Conservation (phyloP, 306 rosid species). For the Corylus americana region DNA sequence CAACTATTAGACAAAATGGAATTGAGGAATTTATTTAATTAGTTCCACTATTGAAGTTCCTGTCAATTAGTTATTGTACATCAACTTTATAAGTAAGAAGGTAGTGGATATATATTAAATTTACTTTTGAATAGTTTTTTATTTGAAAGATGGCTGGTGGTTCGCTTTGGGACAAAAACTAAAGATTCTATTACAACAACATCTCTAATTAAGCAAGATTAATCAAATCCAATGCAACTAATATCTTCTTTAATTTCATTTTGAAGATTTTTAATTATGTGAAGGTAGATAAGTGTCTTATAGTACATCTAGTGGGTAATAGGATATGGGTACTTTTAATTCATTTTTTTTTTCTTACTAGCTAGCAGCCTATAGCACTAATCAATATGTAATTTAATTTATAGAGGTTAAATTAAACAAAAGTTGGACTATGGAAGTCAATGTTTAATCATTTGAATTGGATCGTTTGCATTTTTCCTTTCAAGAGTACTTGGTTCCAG, state of each 20-base stretch:
- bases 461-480: slow-evolving; percentile 24
- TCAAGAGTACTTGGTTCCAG: slow-evolving; percentile 50
- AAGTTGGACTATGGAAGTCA: not conserved
- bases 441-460: not conserved
- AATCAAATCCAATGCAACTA: slow-evolving; percentile 25
- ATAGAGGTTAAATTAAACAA: not conserved
- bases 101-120: not conserved
- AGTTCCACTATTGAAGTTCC: not conserved
- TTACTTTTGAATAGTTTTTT: no score
- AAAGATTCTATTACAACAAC: slow-evolving; percentile 7
- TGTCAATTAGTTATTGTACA: not conserved
- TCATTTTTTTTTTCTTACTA: not conserved
- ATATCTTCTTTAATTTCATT: slow-evolving; percentile 15
- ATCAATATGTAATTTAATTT: not conserved
- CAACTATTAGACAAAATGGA: not conserved
- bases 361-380: not conserved
- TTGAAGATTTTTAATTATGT: not conserved
- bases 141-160: not conserved
- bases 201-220: slow-evolving; percentile 11
- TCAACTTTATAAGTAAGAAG: not conserved
- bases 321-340: not conserved
- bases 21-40: no score
- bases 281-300: not conserved
- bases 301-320: not conserved
- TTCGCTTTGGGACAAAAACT: not conserved